Percentiles rank a stretch among this genome's conserved stretches.
phyloP scores from a whole-genome alignment of 257 asterid species.

The Lithospermum erythrorhizon region DNA sequence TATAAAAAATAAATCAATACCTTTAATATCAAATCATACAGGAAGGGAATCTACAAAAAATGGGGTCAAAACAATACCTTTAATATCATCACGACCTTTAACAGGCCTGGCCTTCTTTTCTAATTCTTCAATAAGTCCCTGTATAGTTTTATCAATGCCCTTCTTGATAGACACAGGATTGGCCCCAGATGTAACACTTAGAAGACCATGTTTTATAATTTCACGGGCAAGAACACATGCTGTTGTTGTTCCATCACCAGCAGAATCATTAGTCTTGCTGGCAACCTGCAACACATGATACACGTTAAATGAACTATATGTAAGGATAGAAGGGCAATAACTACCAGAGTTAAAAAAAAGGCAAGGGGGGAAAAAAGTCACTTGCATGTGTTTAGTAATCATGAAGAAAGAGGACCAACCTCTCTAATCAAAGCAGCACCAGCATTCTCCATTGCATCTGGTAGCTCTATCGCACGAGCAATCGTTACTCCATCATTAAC shows the following conservation, averaged over 20 bases:
- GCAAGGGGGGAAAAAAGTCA: background rate
- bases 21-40: background rate
- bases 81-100: slow-evolving; percentile 85
- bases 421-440: slow-evolving; percentile 96
- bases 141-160: slow-evolving; percentile 87
- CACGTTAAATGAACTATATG: slow-evolving; percentile 5
- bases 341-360: too few species aligned
- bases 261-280: slow-evolving; percentile 96
- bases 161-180: slow-evolving; percentile 82
- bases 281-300: slow-evolving; percentile 57
- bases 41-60: background rate
- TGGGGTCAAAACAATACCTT: slow-evolving; percentile 35
- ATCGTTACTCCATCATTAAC: slow-evolving; percentile 88
- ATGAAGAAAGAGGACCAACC: slow-evolving; percentile 29
- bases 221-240: slow-evolving; percentile 95
- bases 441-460: slow-evolving; percentile 93
- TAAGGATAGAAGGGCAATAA: background rate
- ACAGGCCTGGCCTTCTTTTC: slow-evolving; percentile 87
- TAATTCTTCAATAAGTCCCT: slow-evolving; percentile 60
- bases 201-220: slow-evolving; percentile 83
- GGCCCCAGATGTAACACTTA: slow-evolving; percentile 95
- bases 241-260: slow-evolving; percentile 98
- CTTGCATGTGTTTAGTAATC: background rate
- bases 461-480: slow-evolving; percentile 85
- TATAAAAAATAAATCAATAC: too few species aligned